Conservation (phyloP, 306 rosid species). For the Prinsepia uniflora region DNA sequence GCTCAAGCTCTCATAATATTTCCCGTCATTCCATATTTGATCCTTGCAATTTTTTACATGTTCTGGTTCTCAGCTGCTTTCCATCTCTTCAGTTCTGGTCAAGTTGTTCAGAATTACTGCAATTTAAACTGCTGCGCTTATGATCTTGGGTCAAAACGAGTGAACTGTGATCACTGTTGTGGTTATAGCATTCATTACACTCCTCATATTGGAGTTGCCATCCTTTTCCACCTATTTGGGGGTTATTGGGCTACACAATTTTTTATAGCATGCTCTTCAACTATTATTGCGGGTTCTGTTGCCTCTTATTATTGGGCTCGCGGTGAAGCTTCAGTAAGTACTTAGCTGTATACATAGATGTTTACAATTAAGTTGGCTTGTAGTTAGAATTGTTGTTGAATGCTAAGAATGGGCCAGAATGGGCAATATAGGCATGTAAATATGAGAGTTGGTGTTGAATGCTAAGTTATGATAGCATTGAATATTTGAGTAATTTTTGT, state of each 20-base stretch:
- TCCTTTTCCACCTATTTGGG: constrained; percentile 92
- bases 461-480: neutral
- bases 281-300: constrained; percentile 90
- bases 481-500: neutral
- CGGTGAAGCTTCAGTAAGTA: constrained; percentile 81
- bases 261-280: constrained; percentile 77
- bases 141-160: constrained; percentile 57
- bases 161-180: constrained; percentile 74
- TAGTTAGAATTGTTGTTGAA: no score
- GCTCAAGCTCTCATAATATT: constrained; percentile 80
- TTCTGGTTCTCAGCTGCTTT: constrained; percentile 86
- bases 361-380: constrained; percentile 1
- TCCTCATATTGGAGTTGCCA: constrained; percentile 73
- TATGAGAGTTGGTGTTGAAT: neutral
- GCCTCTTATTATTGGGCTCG: constrained; percentile 95
- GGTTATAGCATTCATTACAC: constrained; percentile 81
- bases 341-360: constrained; percentile 21
- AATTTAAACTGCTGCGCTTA: constrained; percentile 74
- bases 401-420: no score
- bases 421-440: neutral
- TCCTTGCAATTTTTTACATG: constrained; percentile 87
- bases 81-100: constrained; percentile 87
- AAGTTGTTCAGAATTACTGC: constrained; percentile 75
- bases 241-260: constrained; percentile 95
- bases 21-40: constrained; percentile 71